phyloP scores from a whole-genome alignment of 371 early-diverging fungal species.

The Mortierella sp. region DNA sequence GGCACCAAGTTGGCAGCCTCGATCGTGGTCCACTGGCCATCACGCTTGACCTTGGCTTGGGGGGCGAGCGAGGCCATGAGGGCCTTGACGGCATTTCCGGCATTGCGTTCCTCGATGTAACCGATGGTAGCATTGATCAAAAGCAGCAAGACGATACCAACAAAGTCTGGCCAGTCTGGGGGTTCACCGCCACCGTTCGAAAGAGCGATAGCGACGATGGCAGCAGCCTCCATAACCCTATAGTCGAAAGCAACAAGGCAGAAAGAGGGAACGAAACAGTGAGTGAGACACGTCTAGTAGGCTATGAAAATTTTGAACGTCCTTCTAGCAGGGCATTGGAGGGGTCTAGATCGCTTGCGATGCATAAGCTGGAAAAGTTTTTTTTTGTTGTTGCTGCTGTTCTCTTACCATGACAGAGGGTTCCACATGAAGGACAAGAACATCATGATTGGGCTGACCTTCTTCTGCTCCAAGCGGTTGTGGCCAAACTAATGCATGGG shows the following conservation, averaged over 20 bases:
- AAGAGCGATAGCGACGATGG: constrained; percentile 76
- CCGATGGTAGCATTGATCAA: constrained; percentile 88
- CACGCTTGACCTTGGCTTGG: constrained; percentile 74
- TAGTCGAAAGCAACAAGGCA: neutral
- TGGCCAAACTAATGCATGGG: constrained; percentile 63
- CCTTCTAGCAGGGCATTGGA: no score
- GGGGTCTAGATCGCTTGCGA: no score
- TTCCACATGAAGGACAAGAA: constrained; percentile 90
- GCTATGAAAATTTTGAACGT: no score
- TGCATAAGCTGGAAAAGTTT: neutral
- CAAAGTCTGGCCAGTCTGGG: constrained; percentile 87
- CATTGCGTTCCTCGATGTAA: constrained; percentile 84
- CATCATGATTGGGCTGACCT: constrained; percentile 80
- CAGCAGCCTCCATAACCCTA: constrained; percentile 81
- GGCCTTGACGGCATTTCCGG: constrained; percentile 80
- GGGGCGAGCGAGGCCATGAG: constrained; percentile 79
- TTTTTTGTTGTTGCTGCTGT: neutral
- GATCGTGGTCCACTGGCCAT: constrained; percentile 65
- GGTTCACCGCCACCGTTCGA: constrained; percentile 73
- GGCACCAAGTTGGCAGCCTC: constrained; percentile 70
- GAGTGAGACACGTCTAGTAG: no score
- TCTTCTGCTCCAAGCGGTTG: constrained; percentile 78
- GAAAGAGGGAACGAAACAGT: neutral
- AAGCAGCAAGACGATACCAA: constrained; percentile 81
- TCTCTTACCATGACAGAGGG: constrained; percentile 71